Evolutionary conservation across 208 protist genomes (phyloP), one percentile per base, ranked within the genome.

Genomic region (Acanthamoeba comandoni): DNA sequence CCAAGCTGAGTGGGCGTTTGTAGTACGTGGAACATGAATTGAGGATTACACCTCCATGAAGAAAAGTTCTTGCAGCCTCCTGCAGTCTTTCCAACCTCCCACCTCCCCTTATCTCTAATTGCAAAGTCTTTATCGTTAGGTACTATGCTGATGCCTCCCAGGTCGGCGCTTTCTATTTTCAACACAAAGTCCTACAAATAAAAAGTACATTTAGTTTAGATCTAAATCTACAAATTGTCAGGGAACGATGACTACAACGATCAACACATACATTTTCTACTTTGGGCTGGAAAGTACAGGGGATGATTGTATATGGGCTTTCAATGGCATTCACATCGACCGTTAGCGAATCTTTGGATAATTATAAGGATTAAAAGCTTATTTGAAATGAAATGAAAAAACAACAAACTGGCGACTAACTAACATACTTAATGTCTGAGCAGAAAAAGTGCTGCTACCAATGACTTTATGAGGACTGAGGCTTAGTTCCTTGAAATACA

Each of bases 41-140:
- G 75, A 17, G 75, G 75, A 39, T 84, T 84, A 39, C 22, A 65
- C 3, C 75, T 51, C 75, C 75, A 84, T n/a, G 75, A 84, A 8
- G 75, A n/a, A 57, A 65, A 39, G 75, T 84, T 84, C 75, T 84
- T 84, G 24, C 75, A 84, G 22, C 75, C 75, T 12, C 75, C 75
- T 19, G 51, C 75, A 19, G 53, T 62, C 7, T n/a, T 26, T 12
- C 39, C 51, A 7, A 43, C 35, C 8, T 22, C 75, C 75, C 57
- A 26, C 35, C 75, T 26, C 51, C 75, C n/a, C 35, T 31, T 49
- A 62, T 29, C 17, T 29, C 39, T 9, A 84, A 51, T 19, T 84
- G 75, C 17, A 65, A 43, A 31, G 24, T 11, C 13, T 62, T 57
- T 11, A 39, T 39, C 22, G 51, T 51, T 9, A 39, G 64, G 52